Conservation (phyloP, 306 rosid genomes). For the Datisca glomerata region DNA sequence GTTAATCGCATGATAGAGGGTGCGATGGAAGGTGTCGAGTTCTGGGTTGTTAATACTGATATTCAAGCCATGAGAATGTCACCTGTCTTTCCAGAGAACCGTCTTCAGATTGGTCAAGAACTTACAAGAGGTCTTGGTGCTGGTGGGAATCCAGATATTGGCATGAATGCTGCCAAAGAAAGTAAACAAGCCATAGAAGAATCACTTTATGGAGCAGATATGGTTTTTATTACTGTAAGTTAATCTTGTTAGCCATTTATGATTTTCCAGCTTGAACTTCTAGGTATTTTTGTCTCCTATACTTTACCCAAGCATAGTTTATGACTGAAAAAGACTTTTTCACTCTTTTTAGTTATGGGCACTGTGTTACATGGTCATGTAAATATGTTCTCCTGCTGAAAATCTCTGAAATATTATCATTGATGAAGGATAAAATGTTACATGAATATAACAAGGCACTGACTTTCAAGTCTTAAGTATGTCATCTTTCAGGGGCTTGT, state of each 20-base stretch:
- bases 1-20: conserved; percentile 98
- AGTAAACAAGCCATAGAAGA: conserved; percentile 80
- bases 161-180: conserved; percentile 98
- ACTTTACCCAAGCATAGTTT: not conserved
- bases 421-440: too few species aligned
- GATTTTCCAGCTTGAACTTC: not conserved
- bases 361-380: too few species aligned
- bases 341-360: too few species aligned
- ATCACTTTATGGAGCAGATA: conserved; percentile 86
- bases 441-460: too few species aligned
- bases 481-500: not conserved
- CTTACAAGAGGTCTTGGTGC: conserved; percentile 99
- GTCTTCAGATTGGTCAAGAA: conserved; percentile 90
- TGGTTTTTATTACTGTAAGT: conserved; percentile 96
- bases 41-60: conserved; percentile 94
- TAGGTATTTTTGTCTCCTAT: not conserved
- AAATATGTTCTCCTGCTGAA: too few species aligned
- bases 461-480: too few species aligned
- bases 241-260: conserved; percentile 4
- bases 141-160: conserved; percentile 97
- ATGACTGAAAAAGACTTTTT: too few species aligned
- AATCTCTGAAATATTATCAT: too few species aligned
- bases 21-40: conserved; percentile 84
- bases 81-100: conserved; percentile 64
- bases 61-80: conserved; percentile 97